Conservation (phyloP, 2,329 filamentous ascomycete species). For the Cercospora berteroae region DNA sequence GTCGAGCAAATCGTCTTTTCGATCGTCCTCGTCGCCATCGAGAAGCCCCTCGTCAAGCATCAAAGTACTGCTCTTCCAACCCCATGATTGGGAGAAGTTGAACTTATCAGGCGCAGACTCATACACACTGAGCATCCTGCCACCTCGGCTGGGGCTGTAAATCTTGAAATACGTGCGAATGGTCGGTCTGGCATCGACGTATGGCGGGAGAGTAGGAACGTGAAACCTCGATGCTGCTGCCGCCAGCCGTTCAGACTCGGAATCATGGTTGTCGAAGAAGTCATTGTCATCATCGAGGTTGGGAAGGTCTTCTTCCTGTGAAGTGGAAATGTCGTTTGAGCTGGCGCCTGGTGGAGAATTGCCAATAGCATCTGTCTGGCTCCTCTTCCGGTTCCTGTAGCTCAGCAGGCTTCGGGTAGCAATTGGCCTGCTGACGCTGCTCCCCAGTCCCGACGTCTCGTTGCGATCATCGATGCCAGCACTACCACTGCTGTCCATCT, state of each 20-base stretch:
- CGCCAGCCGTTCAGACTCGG: constrained; percentile 22
- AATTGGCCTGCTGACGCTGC: constrained; percentile 17
- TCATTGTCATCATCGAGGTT: constrained; percentile 28
- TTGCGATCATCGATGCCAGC: constrained; percentile 45
- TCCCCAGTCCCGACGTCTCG: constrained; percentile 13
- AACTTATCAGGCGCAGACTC: constrained; percentile 58
- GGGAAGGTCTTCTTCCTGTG: neutral
- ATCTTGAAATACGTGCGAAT: constrained; percentile 64
- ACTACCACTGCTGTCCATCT: constrained; percentile 46
- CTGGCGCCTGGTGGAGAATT: constrained; percentile 15
- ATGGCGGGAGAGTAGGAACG: constrained; percentile 51
- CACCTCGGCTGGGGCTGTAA: constrained; percentile 58
- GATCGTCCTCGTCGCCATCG: constrained; percentile 37
- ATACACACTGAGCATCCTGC: constrained; percentile 58
- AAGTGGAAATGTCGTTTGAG: neutral
- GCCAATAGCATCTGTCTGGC: constrained; percentile 27
- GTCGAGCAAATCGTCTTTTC: constrained; percentile 36
- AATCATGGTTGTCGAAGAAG: constrained; percentile 17
- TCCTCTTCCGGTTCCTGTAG: constrained; percentile 29
- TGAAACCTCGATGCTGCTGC: constrained; percentile 28
- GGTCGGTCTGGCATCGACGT: constrained; percentile 55
- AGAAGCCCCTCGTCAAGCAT: constrained; percentile 52
- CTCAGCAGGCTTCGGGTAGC: constrained; percentile 32
- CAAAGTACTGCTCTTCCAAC: constrained; percentile 60
- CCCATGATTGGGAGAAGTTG: constrained; percentile 61